Conservation (phyloP, 345 rosid genomes). For the Gossypium sturtianum region DNA sequence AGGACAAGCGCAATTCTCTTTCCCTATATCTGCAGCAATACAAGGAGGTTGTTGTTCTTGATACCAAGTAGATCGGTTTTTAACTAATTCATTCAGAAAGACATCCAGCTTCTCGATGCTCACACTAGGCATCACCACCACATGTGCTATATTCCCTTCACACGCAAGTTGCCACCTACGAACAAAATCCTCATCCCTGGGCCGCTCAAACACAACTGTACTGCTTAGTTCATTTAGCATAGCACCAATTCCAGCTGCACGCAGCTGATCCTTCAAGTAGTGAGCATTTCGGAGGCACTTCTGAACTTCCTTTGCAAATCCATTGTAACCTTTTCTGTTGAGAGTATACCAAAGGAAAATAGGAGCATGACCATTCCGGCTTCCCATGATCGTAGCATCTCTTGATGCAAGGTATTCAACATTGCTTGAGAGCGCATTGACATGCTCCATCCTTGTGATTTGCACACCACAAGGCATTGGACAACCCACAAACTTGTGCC, state of each 20-base stretch:
- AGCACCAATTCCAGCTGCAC: conserved; percentile 69
- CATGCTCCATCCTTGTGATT: conserved; percentile 74
- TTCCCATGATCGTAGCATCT: conserved; percentile 99
- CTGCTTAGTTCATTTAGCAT: conserved; percentile 93
- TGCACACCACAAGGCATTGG: conserved; percentile 99
- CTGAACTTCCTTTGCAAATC: conserved; percentile 92
- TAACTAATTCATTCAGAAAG: conserved; percentile 57
- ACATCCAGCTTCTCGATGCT: conserved; percentile 63
- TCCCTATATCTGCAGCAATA: conserved; percentile 56
- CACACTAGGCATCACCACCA: conserved; percentile 91
- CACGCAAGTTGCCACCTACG: conserved; percentile 97
- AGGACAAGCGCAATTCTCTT: conserved; percentile 58
- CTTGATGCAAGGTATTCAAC: conserved; percentile 92
- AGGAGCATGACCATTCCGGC: conserved; percentile 93
- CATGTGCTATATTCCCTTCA: conserved; percentile 80
- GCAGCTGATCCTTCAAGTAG: conserved; percentile 66
- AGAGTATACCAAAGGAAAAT: conserved; percentile 94
- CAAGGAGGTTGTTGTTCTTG: conserved; percentile 52
- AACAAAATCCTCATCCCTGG: conserved; percentile 76
- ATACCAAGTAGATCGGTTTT: conserved; percentile 61
- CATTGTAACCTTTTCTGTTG: conserved; percentile 82
- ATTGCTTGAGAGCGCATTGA: conserved; percentile 74
- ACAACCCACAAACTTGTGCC: conserved; percentile 92
- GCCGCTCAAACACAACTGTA: conserved; percentile 92
- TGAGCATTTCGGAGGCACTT: conserved; percentile 87